These are phyloP conservation scores for Hypoxylon sp. DNA, from an alignment of 2,329 filamentous ascomycete genomes.

Conservation along the genomic window DNA sequence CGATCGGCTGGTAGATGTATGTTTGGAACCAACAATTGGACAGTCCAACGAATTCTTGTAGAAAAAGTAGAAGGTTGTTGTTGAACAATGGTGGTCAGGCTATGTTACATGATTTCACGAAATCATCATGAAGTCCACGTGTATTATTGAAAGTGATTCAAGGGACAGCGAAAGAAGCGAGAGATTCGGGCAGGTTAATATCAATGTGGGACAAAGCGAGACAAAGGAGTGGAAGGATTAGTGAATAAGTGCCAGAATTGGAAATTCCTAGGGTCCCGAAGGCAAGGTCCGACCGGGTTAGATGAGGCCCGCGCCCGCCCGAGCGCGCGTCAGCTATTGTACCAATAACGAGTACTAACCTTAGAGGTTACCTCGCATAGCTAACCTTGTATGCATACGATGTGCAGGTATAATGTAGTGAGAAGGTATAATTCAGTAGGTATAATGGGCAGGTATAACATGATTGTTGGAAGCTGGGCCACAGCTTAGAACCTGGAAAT, in stretches of 20 bases:
- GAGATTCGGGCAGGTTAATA: constrained; percentile 42
- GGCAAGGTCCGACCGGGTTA: constrained; percentile 25
- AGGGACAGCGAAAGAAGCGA: constrained; percentile 24
- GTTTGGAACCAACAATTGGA: constrained; percentile 16
- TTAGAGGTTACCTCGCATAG: constrained; percentile 1
- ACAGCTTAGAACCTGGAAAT: neutral
- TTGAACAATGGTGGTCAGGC: constrained; percentile 9
- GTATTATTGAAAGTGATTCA: constrained; percentile 22
- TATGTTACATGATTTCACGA: constrained; percentile 29
- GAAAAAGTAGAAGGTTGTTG: constrained; percentile 5
- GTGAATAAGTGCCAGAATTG: constrained; percentile 28
- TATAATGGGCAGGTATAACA: constrained; percentile 1
- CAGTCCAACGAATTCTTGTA: constrained; percentile 5
- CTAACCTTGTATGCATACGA: neutral
- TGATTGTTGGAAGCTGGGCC: constrained; percentile 16
- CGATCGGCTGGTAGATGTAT: constrained; percentile 13
- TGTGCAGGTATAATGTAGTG: neutral
- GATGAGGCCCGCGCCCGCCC: constrained; percentile 18
- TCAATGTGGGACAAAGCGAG: constrained; percentile 38
- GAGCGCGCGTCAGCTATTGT: constrained; percentile 31
- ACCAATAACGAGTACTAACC: neutral
- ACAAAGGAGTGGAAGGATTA: constrained; percentile 41
- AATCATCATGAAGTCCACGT: constrained; percentile 17
- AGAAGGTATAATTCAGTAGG: neutral
- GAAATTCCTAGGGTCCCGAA: constrained; percentile 33